These are phyloP conservation scores for Westerdykella sp. DNA, from an alignment of 2,329 filamentous ascomycete species.

Conservation along the genomic window DNA sequence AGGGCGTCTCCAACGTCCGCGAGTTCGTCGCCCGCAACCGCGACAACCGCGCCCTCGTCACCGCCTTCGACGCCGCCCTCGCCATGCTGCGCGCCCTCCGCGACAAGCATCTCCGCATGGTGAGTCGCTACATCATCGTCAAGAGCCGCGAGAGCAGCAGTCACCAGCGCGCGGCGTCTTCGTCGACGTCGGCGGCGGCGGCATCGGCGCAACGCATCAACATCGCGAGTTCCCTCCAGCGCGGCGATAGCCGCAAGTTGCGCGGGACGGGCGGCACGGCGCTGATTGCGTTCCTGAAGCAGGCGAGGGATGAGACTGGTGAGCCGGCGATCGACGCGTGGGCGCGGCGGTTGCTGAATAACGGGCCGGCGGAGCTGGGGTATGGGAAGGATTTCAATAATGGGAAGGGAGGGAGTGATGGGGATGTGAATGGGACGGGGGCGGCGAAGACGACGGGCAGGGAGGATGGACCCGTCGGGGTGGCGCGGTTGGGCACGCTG, in stretches of 20 bases:
- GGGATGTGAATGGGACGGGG: too few relatives aligned
- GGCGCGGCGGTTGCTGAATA: slow-evolving; percentile 54
- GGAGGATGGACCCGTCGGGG: slow-evolving; percentile 20
- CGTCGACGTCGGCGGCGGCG: slow-evolving; percentile 1
- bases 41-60: slow-evolving; percentile 59
- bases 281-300: slow-evolving; percentile 91
- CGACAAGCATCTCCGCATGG: slow-evolving; percentile 94
- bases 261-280: slow-evolving; percentile 91
- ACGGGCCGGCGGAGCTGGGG: slow-evolving; percentile 38
- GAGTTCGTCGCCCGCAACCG: slow-evolving; percentile 64
- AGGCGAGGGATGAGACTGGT: slow-evolving; percentile 91
- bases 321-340: slow-evolving; percentile 75
- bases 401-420: not conserved
- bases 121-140: slow-evolving; percentile 90
- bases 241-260: slow-evolving; percentile 51
- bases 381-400: too few relatives aligned
- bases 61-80: slow-evolving; percentile 87
- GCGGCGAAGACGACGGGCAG: too few relatives aligned
- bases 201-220: slow-evolving; percentile 43
- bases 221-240: slow-evolving; percentile 46
- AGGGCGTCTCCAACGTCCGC: slow-evolving; percentile 76
- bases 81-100: slow-evolving; percentile 71
- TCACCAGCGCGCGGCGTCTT: slow-evolving; percentile 40
- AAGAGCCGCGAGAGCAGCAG: slow-evolving; percentile 69
- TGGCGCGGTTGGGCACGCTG: slow-evolving; percentile 45